Conservation (phyloP, 2,329 filamentous ascomycete species). For the Ceratocystis harringtonii region DNA sequence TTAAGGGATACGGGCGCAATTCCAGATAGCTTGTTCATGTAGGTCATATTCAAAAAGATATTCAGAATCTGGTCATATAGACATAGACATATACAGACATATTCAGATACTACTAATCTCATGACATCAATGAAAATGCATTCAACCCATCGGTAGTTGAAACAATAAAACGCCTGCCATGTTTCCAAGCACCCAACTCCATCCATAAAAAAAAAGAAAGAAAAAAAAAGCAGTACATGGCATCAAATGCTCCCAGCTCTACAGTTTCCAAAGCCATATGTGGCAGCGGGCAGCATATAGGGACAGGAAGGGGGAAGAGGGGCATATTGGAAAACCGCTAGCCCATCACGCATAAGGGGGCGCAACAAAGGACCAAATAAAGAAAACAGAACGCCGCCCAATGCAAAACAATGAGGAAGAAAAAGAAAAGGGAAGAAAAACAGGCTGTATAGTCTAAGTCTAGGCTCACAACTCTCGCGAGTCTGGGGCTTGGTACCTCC, state of each 20-base stretch:
- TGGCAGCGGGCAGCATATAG: too few species aligned
- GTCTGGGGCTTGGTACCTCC: conserved; percentile 31
- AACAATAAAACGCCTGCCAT: conserved; percentile 7
- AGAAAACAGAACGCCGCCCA: conserved; percentile 5
- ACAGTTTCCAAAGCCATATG: not conserved
- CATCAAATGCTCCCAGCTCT: not conserved
- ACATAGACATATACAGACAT: not conserved
- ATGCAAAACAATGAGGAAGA: not conserved
- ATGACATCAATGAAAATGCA: not conserved
- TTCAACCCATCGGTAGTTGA: not conserved
- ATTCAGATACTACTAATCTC: not conserved
- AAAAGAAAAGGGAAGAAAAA: not conserved
- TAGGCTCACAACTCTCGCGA: conserved; percentile 34
- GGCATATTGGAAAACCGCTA: not conserved
- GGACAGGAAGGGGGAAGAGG: not conserved
- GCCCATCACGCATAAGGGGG: not conserved
- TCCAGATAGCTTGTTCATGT: not conserved
- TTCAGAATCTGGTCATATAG: not conserved
- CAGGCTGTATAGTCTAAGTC: not conserved
- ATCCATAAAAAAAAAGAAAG: not conserved
- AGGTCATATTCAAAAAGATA: not conserved
- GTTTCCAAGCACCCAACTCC: not conserved
- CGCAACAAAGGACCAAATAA: not conserved
- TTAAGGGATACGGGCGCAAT: conserved; percentile 21
- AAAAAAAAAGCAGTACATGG: not conserved